Evolutionary conservation across 768 basidiomycete genomes (phyloP).

Genomic region (Suillus hirtellus): DNA sequence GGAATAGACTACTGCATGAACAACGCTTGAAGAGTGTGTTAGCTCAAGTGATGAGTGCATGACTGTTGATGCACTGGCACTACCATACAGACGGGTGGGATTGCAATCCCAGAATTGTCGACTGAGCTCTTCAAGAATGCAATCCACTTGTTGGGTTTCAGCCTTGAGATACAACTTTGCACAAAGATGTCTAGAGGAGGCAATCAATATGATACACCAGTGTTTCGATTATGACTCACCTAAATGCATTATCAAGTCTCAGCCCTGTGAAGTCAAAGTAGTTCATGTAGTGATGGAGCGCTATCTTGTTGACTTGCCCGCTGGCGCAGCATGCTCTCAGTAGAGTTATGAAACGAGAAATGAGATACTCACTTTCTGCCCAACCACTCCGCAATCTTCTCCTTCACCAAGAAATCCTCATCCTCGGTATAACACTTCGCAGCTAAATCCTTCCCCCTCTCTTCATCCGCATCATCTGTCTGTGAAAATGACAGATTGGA

Average conservation of each 20-base stretch:
- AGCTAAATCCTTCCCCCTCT: slow-evolving; percentile 71
- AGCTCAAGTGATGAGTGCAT: slow-evolving; percentile 1
- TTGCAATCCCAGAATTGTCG: slow-evolving; percentile 92
- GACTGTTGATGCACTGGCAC: slow-evolving; percentile 61
- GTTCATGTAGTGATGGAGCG: slow-evolving; percentile 80
- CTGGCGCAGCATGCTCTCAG: slow-evolving; percentile 40
- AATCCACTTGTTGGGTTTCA: slow-evolving; percentile 97
- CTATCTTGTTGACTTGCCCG: slow-evolving; percentile 70
- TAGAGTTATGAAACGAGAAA: slow-evolving; percentile 7
- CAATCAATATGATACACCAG: neutral
- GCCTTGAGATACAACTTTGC: slow-evolving; percentile 91
- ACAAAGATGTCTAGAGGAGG: slow-evolving; percentile 67
- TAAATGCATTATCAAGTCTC: slow-evolving; percentile 86
- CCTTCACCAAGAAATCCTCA: slow-evolving; percentile 76
- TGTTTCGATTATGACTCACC: slow-evolving; percentile 44
- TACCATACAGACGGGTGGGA: slow-evolving; percentile 75
- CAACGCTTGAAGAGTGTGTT: slow-evolving; percentile 58
- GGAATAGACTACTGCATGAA: slow-evolving; percentile 93
- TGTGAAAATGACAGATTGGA: slow-evolving; percentile 38
- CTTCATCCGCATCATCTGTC: slow-evolving; percentile 58
- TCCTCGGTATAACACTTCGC: slow-evolving; percentile 84
- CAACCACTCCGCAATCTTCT: slow-evolving; percentile 96
- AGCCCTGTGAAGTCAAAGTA: slow-evolving; percentile 85
- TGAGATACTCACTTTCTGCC: slow-evolving; percentile 78
- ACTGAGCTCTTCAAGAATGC: slow-evolving; percentile 92